Base-by-base conservation (phyloP, 129 eudicot species). In the Chrysanthemum makinoi region DNA sequence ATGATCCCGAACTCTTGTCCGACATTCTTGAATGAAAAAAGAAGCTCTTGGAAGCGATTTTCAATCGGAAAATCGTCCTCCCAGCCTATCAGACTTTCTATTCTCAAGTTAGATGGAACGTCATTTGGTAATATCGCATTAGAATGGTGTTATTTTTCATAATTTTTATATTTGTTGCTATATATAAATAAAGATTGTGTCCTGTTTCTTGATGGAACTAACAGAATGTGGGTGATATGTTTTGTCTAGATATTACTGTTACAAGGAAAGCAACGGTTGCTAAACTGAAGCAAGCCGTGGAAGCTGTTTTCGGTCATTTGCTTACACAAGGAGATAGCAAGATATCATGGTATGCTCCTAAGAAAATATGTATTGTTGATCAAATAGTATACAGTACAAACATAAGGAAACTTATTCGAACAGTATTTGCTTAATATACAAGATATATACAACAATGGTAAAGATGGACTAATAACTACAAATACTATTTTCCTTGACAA, bases 51-150 rank as follows among this genome's bases (percentile, higher is more conserved):
- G 70, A 84, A 73, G 76, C 86, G 87, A 43, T 66, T 84, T 46
- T 81, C 83, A 0, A 86, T 83, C 50, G 73, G 82, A 16, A 86
- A 79, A 86, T 84, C 85, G 69, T 82, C 82, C 28, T 80, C 78
- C 60, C 64, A 66, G 30, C 96, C 91, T 13, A 83, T 89, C 75
- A 79, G 74, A 51, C 89, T 92, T 65, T 81, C 88, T 6, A 79
- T 92, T 18, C 75, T 83, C 83, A 92, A 85, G 72, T 71, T 92
- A 70, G 96, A 92, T 60, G 89, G 89, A 62, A 72, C 96, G n/a
- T 75, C 85, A 1, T 92, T 92, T 20, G 90, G 98, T 92, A 81
- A 51, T 28, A 14, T 64, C 12, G 13, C 33, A 15, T 52, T 51
- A 33, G 24, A 22, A 44, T 20, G 30, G 8, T 57, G 5, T 58